Conservation (phyloP, 129 eudicot genomes). For the Artemisia annua region DNA sequence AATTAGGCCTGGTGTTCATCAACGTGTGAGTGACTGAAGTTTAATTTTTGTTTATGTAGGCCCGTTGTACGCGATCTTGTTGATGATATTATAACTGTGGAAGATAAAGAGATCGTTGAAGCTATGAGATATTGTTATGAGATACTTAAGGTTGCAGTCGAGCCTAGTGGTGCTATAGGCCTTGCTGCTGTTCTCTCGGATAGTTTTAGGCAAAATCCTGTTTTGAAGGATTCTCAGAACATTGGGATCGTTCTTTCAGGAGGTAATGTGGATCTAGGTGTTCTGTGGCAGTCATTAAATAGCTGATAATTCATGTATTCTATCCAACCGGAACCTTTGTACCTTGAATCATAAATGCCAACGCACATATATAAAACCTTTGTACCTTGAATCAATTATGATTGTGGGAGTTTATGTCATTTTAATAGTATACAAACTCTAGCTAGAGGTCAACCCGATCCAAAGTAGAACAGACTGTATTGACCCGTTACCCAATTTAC, state of each 20-base stretch:
- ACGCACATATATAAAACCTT: not conserved
- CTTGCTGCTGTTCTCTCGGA: slow-evolving; percentile 87
- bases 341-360: not conserved
- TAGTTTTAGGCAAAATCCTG: slow-evolving; percentile 56
- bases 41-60: slow-evolving; percentile 45
- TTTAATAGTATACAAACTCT: too few species aligned
- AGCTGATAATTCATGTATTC: slow-evolving; percentile 14
- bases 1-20: not conserved
- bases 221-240: slow-evolving; percentile 55
- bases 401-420: too few species aligned
- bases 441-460: too few species aligned
- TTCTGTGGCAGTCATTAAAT: slow-evolving; percentile 65
- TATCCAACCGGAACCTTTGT: not conserved
- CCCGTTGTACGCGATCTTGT: slow-evolving; percentile 91
- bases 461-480: too few species aligned
- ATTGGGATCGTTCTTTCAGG: slow-evolving; percentile 86
- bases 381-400: not conserved
- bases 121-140: slow-evolving; percentile 88
- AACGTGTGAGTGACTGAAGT: not conserved
- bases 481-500: not conserved
- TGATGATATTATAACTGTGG: slow-evolving; percentile 75
- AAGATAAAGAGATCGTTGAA: slow-evolving; percentile 73
- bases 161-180: slow-evolving; percentile 98
- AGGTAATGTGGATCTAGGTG: slow-evolving; percentile 85
- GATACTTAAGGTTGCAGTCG: slow-evolving; percentile 83